These are phyloP conservation scores for Verticillium klebahnii DNA, from an alignment of 2,329 filamentous ascomycete species.

Conservation along the genomic window DNA sequence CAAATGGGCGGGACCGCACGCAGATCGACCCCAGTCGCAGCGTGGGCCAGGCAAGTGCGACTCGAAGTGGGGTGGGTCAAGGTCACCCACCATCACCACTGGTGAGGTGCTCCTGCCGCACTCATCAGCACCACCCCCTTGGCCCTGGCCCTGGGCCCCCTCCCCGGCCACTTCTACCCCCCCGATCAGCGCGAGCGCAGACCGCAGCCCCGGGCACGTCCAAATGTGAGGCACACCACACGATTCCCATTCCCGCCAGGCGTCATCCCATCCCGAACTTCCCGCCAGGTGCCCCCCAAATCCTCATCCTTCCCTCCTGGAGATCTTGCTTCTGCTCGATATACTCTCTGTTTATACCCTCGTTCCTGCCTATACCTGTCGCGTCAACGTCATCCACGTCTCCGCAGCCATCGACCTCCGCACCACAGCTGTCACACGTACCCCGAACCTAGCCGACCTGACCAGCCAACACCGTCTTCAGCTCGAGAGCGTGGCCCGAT, in stretches of 20 bases:
- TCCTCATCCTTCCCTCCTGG: not conserved
- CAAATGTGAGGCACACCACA: not conserved
- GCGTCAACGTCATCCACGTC: conserved; percentile 5
- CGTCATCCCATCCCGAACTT: not conserved
- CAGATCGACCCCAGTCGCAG: not conserved
- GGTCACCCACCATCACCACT: not conserved
- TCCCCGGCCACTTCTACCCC: not conserved
- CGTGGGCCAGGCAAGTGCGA: not conserved
- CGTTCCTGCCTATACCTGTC: conserved; percentile 1
- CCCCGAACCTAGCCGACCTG: not conserved
- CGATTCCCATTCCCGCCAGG: not conserved
- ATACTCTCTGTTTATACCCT: not conserved
- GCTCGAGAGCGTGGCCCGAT: not conserved
- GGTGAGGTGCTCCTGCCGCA: not conserved
- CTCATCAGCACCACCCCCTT: not conserved
- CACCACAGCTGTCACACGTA: not conserved
- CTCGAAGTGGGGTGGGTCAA: not conserved
- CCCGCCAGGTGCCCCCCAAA: not conserved
- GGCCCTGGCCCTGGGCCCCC: not conserved
- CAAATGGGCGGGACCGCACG: not conserved
- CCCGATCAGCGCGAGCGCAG: not conserved
- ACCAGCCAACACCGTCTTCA: not conserved
- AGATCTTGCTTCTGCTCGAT: not conserved
- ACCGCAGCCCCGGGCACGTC: not conserved
- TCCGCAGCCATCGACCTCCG: not conserved